These are phyloP conservation scores for Lichenothelia convexa DNA, from an alignment of 495 filamentous ascomycete genomes.

Conservation along the genomic window DNA sequence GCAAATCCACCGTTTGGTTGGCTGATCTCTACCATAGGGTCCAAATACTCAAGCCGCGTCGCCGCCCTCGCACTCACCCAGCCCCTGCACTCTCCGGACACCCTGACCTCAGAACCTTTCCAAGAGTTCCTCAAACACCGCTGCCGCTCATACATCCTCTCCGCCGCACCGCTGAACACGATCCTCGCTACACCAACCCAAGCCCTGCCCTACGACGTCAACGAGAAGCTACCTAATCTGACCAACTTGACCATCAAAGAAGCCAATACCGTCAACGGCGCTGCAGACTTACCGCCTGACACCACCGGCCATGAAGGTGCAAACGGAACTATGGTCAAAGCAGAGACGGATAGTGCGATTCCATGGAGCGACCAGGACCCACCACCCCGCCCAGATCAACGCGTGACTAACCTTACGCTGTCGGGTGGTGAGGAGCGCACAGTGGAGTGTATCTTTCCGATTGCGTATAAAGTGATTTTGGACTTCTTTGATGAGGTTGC, in stretches of 20 bases:
- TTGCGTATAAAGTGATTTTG: conserved; percentile 7
- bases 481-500: conserved; percentile 3
- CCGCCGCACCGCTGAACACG: background rate
- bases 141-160: background rate
- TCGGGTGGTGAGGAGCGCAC: conserved; percentile 2
- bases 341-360: background rate
- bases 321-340: background rate
- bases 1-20: background rate
- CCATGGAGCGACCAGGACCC: no score
- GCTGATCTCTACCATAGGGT: background rate
- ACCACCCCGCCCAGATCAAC: no score
- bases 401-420: conserved; percentile 5
- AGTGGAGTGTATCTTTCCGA: conserved; percentile 7
- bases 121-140: background rate
- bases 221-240: background rate
- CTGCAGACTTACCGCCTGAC: background rate
- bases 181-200: background rate
- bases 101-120: background rate
- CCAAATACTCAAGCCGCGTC: conserved; percentile 1
- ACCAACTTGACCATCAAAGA: background rate
- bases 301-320: background rate
- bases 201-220: background rate
- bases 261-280: background rate
- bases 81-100: background rate
- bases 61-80: conserved; percentile 1